Conservation (phyloP, 352 stramenopile genomes). For the Phytopythium kandeliae region DNA sequence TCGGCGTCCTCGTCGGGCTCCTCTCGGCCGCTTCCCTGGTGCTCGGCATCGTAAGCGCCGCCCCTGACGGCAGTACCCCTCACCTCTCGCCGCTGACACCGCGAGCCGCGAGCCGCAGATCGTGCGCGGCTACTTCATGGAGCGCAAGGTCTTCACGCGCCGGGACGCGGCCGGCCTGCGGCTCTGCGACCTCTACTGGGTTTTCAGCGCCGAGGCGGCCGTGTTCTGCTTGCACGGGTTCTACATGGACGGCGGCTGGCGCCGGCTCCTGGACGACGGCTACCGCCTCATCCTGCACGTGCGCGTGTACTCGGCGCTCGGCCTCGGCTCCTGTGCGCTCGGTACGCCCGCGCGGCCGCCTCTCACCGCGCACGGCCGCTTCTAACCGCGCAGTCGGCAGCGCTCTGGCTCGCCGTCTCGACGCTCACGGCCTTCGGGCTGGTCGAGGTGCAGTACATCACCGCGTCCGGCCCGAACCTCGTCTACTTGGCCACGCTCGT, state of each 20-base stretch:
- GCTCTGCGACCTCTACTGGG: constrained; percentile 60
- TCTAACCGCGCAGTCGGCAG: constrained; percentile 5
- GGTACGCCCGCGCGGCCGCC: constrained; percentile 15
- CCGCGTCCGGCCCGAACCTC: constrained; percentile 39
- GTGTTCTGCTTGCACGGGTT: constrained; percentile 60
- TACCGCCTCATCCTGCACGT: constrained; percentile 68
- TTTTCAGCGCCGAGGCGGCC: constrained; percentile 40
- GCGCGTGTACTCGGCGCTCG: constrained; percentile 52
- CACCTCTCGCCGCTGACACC: not conserved
- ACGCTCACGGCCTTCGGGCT: constrained; percentile 59
- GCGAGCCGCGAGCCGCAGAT: constrained; percentile 19
- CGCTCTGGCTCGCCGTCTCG: constrained; percentile 53
- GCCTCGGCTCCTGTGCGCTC: constrained; percentile 34
- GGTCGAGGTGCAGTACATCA: constrained; percentile 50
- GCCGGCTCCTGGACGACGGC: constrained; percentile 46
- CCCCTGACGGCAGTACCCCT: not conserved
- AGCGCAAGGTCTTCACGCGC: constrained; percentile 39
- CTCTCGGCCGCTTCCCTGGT: constrained; percentile 36
- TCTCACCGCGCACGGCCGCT: not conserved
- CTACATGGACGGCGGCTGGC: constrained; percentile 63
- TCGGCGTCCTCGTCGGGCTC: constrained; percentile 47
- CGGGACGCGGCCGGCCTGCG: constrained; percentile 19
- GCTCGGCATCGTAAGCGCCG: constrained; percentile 39
- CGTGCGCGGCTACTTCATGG: constrained; percentile 36
- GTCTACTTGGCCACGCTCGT: constrained; percentile 63